Percentiles rank a stretch among this genome's conserved stretches.
Conservation (phyloP, 2,329 filamentous ascomycete genomes). For the Aspergillus hiratsukae region DNA sequence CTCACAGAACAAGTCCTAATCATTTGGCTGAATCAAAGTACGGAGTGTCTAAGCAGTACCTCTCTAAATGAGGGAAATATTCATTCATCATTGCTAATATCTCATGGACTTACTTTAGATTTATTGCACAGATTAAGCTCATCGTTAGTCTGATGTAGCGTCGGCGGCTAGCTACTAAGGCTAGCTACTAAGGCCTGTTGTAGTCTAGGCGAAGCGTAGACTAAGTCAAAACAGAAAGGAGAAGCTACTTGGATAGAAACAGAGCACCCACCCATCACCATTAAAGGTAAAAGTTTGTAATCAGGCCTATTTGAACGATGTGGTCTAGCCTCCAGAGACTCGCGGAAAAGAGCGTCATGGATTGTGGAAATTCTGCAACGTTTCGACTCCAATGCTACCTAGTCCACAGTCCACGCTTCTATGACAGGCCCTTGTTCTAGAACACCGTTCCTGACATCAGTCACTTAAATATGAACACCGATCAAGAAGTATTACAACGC, state of each 20-base stretch:
- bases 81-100: not conserved
- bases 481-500: not conserved
- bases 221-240: not conserved
- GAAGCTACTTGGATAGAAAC: too few species aligned
- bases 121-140: conserved; percentile 10
- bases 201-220: not conserved
- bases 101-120: not conserved
- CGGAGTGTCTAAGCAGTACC: not conserved
- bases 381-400: not conserved
- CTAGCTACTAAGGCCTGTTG: not conserved
- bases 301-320: not conserved
- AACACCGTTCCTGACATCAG: not conserved
- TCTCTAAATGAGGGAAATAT: too few species aligned
- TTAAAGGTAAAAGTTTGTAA: not conserved
- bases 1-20: not conserved
- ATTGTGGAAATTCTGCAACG: not conserved
- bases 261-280: too few species aligned
- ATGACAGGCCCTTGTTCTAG: not conserved
- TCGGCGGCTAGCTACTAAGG: not conserved
- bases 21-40: too few species aligned
- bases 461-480: not conserved
- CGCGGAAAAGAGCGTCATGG: not conserved
- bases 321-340: not conserved
- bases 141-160: conserved; percentile 6
- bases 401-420: not conserved